Evolutionary conservation across 2,329 filamentous ascomycete species (phyloP), one percentile per base, ranked within the genome.

Genomic region (Juglanconis juglandina): DNA sequence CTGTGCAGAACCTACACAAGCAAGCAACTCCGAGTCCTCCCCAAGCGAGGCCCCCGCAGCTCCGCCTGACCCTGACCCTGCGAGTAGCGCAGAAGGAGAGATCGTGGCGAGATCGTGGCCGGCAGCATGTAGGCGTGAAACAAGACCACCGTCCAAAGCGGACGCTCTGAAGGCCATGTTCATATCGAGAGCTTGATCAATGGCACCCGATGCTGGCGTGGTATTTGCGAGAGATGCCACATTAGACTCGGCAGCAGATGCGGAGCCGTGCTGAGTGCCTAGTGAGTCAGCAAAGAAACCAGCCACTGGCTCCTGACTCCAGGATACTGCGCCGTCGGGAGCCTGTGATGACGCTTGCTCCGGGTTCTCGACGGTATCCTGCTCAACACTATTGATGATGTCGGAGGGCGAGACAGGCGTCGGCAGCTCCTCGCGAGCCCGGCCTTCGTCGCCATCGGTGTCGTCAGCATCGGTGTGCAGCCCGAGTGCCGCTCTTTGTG

Each of bases 361-460:
- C 10, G 49, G 17, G 42, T 56, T 56, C n/a, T 61, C 56, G 24
- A 53, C 32, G 9, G 53, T 37, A 10, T 62, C 62, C 24, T 57
- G 56, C 32, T 64, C 62, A 14, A 64, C 62, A 24, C 56, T 64
- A 33, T 54, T 60, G 13, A 64, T n/a, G 11, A 64, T 62, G 11
- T 51, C 44, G n/a, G 62, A 57, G 9, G 62, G 60, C 17, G 62
- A 62, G 32, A 58, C 54, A 24, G 58, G 61, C 24, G 61, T 52
- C 37, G 53, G 58, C 4, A 52, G 61, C n/a, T 53, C 54, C 24
- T 58, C 53, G 14, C 13, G 39, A 32, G 39, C 30, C 24, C 24
- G 46, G 11, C 30, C 17, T 34, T 13, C 53, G 46, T 9, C 39
- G 5, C 13, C 17, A 14, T 10, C 50, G 17, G 5, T 33, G 30